Percentiles rank a stretch among this genome's conserved stretches.
Conservation (phyloP, 2,329 filamentous ascomycete species). For the Colletotrichum tanaceti region DNA sequence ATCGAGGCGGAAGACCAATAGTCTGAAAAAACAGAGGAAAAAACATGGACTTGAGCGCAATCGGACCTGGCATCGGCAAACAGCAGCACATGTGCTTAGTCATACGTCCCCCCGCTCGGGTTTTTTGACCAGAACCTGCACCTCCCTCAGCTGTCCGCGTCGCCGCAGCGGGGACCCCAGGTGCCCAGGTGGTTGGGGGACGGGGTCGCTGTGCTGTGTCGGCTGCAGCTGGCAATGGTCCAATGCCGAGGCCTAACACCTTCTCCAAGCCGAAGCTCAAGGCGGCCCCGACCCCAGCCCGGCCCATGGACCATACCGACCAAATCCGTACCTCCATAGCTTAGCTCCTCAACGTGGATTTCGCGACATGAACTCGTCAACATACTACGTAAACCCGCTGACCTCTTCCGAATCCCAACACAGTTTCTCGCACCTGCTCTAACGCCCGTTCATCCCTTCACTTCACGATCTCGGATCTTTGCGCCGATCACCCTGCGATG, state of each 20-base stretch:
- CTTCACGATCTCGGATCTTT: neutral
- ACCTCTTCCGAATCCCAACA: neutral
- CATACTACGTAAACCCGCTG: slow-evolving; percentile 5
- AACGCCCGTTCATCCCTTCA: neutral
- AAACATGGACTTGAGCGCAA: neutral
- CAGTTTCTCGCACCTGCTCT: slow-evolving; percentile 20
- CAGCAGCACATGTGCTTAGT: slow-evolving; percentile 27
- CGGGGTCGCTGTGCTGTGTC: slow-evolving; percentile 3
- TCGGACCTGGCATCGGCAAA: slow-evolving; percentile 1
- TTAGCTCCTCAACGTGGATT: slow-evolving; percentile 28
- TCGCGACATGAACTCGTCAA: slow-evolving; percentile 20
- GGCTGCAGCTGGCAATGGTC: slow-evolving; percentile 33
- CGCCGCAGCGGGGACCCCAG: slow-evolving; percentile 16
- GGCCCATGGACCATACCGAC: slow-evolving; percentile 19
- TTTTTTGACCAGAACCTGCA: neutral
- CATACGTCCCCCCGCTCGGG: slow-evolving; percentile 18
- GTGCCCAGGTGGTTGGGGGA: slow-evolving; percentile 18
- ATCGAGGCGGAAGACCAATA: neutral
- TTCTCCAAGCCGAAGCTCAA: slow-evolving; percentile 37
- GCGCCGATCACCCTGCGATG: slow-evolving; percentile 19
- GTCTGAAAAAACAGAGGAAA: too few species aligned
- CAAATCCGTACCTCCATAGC: slow-evolving; percentile 14
- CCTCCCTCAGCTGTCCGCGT: slow-evolving; percentile 3
- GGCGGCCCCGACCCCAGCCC: slow-evolving; percentile 28
- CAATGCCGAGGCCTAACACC: slow-evolving; percentile 39